Evolutionary conservation across 352 stramenopile genomes (phyloP), one percentile per base, ranked within the genome.

Genomic region (Phytophthora pisi): DNA sequence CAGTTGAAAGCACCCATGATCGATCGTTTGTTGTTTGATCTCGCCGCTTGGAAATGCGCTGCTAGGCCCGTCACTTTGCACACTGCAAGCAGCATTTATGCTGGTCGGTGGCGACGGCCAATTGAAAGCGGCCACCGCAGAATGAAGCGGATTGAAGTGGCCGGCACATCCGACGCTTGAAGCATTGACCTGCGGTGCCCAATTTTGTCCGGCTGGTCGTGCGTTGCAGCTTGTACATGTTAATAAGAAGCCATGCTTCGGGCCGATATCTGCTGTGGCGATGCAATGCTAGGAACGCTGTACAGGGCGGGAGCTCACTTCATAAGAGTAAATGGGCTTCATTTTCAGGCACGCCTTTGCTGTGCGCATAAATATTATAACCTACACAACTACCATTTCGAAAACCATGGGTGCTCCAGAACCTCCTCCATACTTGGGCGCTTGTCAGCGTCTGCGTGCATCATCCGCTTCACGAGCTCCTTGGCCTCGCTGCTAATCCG

Each of bases 351-450:
- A 38, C n/a, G 16, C 20, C 49, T 51, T 53, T 11, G 42, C 36
- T 47, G 42, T 23, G 59, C 51, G 11, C 36, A 63, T 74, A 74
- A 74, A 74, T 74, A 74, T 50, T 64, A 54, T 55, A 53, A 53
- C 40, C 47, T 53, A 55, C 55, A 57, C 60, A 64, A 56, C 43
- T 74, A 79, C 68, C 64, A 75, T 52, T 75, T 68, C 55, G 79
- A 59, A 51, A 91, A 72, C 84, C 84, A 92, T 11, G 79, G 26
- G 54, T 92, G 80, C 49, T 73, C 74, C 28, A 88, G 66, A 70
- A 90, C 80, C 79, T 89, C 81, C n/a, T 90, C 75, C 74, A 92
- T 86, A 53, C 67, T 89, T 31, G 70, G 66, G 9, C 84, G 81
- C 57, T 81, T 34, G 16, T 46, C 61, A 5, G 78, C 62, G 34